Conservation (phyloP, 371 early-diverging fungal genomes). For the Mortierella sp. region DNA sequence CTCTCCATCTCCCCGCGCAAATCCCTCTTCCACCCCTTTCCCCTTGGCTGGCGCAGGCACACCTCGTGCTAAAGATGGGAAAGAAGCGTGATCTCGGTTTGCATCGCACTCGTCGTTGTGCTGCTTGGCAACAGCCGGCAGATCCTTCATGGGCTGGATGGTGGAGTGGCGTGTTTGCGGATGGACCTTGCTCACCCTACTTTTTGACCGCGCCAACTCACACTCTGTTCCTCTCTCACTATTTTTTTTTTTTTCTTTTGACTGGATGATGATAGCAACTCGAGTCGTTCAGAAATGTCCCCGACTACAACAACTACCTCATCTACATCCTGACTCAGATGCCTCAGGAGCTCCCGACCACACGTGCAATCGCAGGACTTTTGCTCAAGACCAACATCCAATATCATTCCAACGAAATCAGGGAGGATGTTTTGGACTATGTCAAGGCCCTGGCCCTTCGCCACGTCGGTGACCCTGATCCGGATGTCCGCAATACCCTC, state of each 20-base stretch:
- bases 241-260: too few species aligned
- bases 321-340: constrained; percentile 84
- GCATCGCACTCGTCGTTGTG: too few species aligned
- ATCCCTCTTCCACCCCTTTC: too few species aligned
- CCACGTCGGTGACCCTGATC: constrained; percentile 78
- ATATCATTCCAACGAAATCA: constrained; percentile 66
- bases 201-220: too few species aligned
- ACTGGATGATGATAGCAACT: constrained; percentile 85
- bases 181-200: background rate
- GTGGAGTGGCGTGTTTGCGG: too few species aligned
- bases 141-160: too few species aligned
- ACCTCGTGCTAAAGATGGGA: too few species aligned
- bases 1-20: too few species aligned
- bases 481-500: constrained; percentile 73
- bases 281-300: constrained; percentile 83
- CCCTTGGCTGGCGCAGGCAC: too few species aligned
- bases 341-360: constrained; percentile 69
- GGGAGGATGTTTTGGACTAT: constrained; percentile 75
- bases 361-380: constrained; percentile 89
- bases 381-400: constrained; percentile 89
- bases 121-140: too few species aligned
- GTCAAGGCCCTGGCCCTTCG: constrained; percentile 79
- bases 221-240: too few species aligned
- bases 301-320: constrained; percentile 92
- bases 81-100: too few species aligned